Conservation (phyloP, 2,329 filamentous ascomycete species). For the Bipolaris victoriae region DNA sequence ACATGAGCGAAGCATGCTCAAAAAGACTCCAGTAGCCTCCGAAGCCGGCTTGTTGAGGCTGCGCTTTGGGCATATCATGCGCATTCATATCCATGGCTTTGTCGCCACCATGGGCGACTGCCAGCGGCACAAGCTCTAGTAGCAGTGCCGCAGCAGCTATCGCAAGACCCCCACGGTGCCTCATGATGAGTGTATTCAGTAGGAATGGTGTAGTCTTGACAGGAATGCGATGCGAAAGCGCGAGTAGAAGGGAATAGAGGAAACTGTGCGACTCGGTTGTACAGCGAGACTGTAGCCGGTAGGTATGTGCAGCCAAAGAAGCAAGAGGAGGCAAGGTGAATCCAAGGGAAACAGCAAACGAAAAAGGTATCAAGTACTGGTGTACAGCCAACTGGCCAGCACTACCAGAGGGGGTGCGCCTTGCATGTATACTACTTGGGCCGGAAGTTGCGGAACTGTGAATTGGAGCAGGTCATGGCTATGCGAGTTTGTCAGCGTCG, state of each 20-base stretch:
- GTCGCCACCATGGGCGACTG: constrained; percentile 51
- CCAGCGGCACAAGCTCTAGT: constrained; percentile 48
- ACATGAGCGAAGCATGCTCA: constrained; percentile 63
- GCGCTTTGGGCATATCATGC: constrained; percentile 27
- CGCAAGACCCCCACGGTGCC: constrained; percentile 24
- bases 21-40: constrained; percentile 66
- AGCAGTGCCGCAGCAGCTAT: constrained; percentile 49
- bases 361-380: constrained; percentile 8
- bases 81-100: constrained; percentile 37
- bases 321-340: constrained; percentile 9
- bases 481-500: constrained; percentile 37
- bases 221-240: neutral
- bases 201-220: constrained; percentile 1
- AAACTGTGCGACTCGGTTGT: neutral
- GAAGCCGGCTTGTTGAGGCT: constrained; percentile 22
- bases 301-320: constrained; percentile 4
- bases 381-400: constrained; percentile 9
- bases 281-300: constrained; percentile 1
- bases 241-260: neutral
- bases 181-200: constrained; percentile 35
- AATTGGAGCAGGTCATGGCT: constrained; percentile 24
- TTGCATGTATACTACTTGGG: constrained; percentile 24
- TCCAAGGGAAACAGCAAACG: constrained; percentile 15
- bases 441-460: constrained; percentile 36
- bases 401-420: constrained; percentile 1